A percentile compares a stretch with the other conserved stretches of the same genome.
These are phyloP conservation scores for Rhodocollybia butyracea DNA, from an alignment of 768 basidiomycete genomes.

Conservation along the genomic window DNA sequence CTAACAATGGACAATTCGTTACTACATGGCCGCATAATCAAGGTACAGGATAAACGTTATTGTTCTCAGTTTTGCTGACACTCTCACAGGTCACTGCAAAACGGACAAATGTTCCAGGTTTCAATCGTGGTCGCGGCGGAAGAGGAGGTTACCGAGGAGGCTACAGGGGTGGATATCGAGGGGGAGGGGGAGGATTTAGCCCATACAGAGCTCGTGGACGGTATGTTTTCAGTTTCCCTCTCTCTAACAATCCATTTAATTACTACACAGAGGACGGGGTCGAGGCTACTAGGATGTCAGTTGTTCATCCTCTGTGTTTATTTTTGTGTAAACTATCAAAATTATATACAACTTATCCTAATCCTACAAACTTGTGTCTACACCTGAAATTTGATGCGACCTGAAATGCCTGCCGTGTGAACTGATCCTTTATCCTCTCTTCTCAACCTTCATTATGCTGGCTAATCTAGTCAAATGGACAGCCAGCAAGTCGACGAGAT, in stretches of 20 bases:
- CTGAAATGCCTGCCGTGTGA: conserved; percentile 1
- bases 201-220: conserved; percentile 48
- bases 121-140: conserved; percentile 75
- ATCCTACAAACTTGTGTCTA: neutral
- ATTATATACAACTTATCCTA: conserved; percentile 1
- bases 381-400: neutral
- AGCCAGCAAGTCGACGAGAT: conserved; percentile 21
- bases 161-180: conserved; percentile 47
- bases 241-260: neutral
- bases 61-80: neutral
- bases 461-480: conserved; percentile 33
- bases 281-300: conserved; percentile 58
- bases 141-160: conserved; percentile 68
- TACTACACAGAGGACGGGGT: conserved; percentile 56
- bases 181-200: conserved; percentile 47
- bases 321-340: neutral
- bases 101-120: conserved; percentile 93
- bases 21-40: conserved; percentile 90
- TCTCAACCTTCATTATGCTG: conserved; percentile 24
- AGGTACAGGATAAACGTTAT: conserved; percentile 36
- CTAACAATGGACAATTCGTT: conserved; percentile 93
- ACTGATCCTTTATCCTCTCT: neutral
- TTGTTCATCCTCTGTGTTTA: neutral
- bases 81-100: conserved; percentile 81
- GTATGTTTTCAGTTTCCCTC: neutral